Evolutionary conservation across 106 monocot genomes (phyloP), one percentile per base, ranked within the genome.

Genomic region (Apostasia shenzhenica): DNA sequence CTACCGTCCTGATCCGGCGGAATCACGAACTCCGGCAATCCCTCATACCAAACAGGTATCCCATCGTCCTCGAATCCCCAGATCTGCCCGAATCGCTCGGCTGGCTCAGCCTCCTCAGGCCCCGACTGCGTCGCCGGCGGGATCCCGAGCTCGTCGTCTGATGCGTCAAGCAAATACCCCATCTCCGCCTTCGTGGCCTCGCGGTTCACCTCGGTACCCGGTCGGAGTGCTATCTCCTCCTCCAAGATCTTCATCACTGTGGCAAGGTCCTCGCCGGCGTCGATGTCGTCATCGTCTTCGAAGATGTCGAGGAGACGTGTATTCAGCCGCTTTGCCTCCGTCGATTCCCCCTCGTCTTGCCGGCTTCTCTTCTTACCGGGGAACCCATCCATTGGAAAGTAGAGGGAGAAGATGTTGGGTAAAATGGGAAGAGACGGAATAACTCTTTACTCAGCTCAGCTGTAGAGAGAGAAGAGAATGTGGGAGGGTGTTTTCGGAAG

Each of bases 91-190:
- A 37, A 70, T 45, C 1, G 45, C 69, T 67, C 54, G 56, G 2
- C 55, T 48, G 37, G 47, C 41, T 11, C 61, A 39, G 4, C 14
- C 48, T 12, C 47, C 2, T 26, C 43, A 38, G 41, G 40, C 8
- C 9, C 41, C 44, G 56, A 57, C 11, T 67, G 39, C 3, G 63
- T 4, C 5, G 12, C 43, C 40, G 86, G 86, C 0, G 86, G 86
- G 3, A 86, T 76, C 37, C 82, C 86, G 5, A 86, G 75, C 59
- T 86, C 82, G 55, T 85, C 78, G 54, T 85, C 85, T 3, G 85
- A 85, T 0, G 85, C 85, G 42, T 72, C 85, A 2, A 81, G 76
- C 2, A 86, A 66, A 55, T 65, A 86, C 14, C 74, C 79, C 3
- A 82, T 70, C 41, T 80, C 77, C 3, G 12, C 44, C 54, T 61